phyloP scores from a whole-genome alignment of 2,329 filamentous ascomycete species.

The Huntiella abstrusa region DNA sequence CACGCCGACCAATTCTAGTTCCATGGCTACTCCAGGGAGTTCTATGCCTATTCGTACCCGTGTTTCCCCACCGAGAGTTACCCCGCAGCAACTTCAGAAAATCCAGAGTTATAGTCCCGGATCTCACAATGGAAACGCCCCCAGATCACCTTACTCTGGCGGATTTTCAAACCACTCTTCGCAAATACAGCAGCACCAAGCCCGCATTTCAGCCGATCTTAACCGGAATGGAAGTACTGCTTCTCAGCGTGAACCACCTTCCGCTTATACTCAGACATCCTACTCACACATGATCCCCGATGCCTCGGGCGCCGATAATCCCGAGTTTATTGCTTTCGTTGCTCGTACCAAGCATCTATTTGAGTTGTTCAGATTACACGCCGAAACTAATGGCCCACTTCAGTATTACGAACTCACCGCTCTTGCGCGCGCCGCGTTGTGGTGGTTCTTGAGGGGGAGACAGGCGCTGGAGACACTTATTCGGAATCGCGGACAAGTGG shows the following conservation, averaged over 20 bases:
- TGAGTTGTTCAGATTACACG: conserved; percentile 58
- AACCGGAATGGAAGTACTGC: conserved; percentile 15
- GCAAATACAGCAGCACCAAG: background rate
- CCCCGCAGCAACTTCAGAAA: conserved; percentile 1
- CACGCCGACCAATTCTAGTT: background rate
- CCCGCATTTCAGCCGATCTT: conserved; percentile 7
- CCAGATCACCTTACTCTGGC: conserved; percentile 1
- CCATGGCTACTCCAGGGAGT: background rate
- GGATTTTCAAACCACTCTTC: background rate
- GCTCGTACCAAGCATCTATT: conserved; percentile 53
- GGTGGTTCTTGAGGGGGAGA: conserved; percentile 81
- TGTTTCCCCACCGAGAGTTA: background rate
- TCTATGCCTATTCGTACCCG: background rate
- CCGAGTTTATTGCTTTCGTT: conserved; percentile 43
- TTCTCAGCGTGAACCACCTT: conserved; percentile 16
- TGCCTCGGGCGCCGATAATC: background rate
- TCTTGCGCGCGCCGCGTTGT: conserved; percentile 54
- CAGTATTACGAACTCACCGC: conserved; percentile 43
- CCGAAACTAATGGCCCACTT: conserved; percentile 52
- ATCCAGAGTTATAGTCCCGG: conserved; percentile 7
- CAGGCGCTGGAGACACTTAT: conserved; percentile 55
- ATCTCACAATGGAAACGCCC: conserved; percentile 1
- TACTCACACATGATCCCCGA: conserved; percentile 2
- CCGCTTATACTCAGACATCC: conserved; percentile 9
- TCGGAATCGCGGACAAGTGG: conserved; percentile 37